A percentile compares a stretch with the other conserved stretches of the same genome.
phyloP scores from a whole-genome alignment of 768 basidiomycete species.

The Boletus rubescentipes region DNA sequence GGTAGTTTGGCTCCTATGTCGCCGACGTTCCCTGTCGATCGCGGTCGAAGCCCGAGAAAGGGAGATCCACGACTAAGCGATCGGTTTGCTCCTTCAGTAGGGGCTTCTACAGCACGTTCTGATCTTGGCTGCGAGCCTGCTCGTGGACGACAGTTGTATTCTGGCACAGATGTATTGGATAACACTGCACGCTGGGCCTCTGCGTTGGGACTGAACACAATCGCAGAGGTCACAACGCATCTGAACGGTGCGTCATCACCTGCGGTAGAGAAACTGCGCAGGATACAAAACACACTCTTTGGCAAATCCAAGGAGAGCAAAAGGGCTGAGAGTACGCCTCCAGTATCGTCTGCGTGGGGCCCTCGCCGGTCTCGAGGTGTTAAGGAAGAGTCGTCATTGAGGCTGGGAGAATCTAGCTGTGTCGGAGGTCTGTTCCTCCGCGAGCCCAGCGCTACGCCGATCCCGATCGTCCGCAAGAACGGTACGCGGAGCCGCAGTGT shows the following conservation, averaged over 20 bases:
- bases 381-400: conserved; percentile 12
- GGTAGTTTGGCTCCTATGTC: conserved; percentile 24
- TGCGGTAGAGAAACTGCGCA: conserved; percentile 23
- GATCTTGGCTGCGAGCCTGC: conserved; percentile 21
- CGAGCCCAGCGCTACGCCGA: conserved; percentile 27
- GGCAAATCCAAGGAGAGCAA: conserved; percentile 6
- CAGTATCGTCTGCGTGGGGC: conserved; percentile 26
- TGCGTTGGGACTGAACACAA: conserved; percentile 18
- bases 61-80: conserved; percentile 2
- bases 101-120: conserved; percentile 25
- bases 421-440: conserved; percentile 25
- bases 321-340: conserved; percentile 32
- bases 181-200: conserved; percentile 32
- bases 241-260: conserved; percentile 13
- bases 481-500: conserved; percentile 29
- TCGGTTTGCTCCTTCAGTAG: conserved; percentile 24
- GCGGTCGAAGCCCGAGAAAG: conserved; percentile 29
- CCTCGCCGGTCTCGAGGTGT: conserved; percentile 8
- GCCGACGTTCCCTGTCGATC: conserved; percentile 24
- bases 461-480: conserved; percentile 19
- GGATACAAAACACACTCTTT: conserved; percentile 11
- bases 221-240: conserved; percentile 22
- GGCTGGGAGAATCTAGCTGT: conserved; percentile 2
- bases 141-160: conserved; percentile 19
- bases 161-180: conserved; percentile 24